phyloP scores from a whole-genome alignment of 2,329 filamentous ascomycete genomes.

The Stenocarpella maydis region DNA sequence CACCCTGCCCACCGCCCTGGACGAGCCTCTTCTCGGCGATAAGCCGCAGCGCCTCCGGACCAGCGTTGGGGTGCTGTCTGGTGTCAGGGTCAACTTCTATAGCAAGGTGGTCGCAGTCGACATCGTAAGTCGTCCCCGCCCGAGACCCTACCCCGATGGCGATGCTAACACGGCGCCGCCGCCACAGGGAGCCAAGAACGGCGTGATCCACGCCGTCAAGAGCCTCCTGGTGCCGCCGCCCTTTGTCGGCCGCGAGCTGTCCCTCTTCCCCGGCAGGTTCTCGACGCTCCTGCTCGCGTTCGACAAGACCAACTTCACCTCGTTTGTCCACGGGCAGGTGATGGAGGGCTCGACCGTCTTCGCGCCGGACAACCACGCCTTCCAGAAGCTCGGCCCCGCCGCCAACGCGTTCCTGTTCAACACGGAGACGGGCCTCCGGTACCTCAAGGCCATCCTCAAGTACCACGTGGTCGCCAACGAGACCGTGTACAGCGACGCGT shows the following conservation, averaged over 20 bases:
- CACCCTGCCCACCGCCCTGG: slow-evolving; percentile 76
- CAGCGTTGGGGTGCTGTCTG: slow-evolving; percentile 65
- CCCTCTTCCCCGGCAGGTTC: slow-evolving; percentile 78
- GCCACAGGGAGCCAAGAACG: slow-evolving; percentile 74
- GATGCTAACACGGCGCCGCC: background rate
- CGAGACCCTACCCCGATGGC: fast-evolving
- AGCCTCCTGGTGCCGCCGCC: slow-evolving; percentile 80
- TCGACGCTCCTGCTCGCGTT: slow-evolving; percentile 81
- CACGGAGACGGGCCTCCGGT: slow-evolving; percentile 75
- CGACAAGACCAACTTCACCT: slow-evolving; percentile 74
- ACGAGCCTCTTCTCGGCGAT: slow-evolving; percentile 66
- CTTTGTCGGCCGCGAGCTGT: slow-evolving; percentile 57
- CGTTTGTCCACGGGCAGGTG: slow-evolving; percentile 63
- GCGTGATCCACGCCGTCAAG: slow-evolving; percentile 81
- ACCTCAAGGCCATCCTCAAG: slow-evolving; percentile 78
- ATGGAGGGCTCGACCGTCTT: slow-evolving; percentile 78
- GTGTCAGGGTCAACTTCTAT: slow-evolving; percentile 80
- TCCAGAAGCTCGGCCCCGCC: slow-evolving; percentile 73
- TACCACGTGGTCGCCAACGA: slow-evolving; percentile 80
- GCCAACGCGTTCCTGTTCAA: slow-evolving; percentile 88
- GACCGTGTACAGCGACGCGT: slow-evolving; percentile 85
- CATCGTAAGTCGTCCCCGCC: slow-evolving; percentile 60
- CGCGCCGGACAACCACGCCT: slow-evolving; percentile 83
- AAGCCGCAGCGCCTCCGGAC: slow-evolving; percentile 77
- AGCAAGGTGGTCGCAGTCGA: slow-evolving; percentile 74